phyloP scores from a whole-genome alignment of 2,329 filamentous ascomycete species.

The Monilinia fructicola region DNA sequence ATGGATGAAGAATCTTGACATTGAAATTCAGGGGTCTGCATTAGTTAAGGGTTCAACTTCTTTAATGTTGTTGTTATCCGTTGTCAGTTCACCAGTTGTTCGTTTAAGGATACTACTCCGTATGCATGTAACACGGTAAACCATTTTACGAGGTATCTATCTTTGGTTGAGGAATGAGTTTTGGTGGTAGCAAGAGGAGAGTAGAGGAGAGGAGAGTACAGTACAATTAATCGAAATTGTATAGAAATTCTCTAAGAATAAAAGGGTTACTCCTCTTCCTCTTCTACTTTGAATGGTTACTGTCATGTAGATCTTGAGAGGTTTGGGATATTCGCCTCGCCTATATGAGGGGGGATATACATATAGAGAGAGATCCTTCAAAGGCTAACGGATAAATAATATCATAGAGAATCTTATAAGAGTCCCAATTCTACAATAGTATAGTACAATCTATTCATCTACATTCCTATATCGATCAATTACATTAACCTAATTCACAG shows the following conservation, averaged over 20 bases:
- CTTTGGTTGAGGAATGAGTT: background rate
- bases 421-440: too few species aligned
- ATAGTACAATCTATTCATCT: too few species aligned
- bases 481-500: background rate
- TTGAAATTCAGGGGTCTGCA: conserved; percentile 7
- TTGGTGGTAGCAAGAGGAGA: background rate
- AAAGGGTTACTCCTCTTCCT: background rate
- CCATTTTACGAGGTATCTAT: background rate
- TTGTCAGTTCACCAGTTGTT: background rate
- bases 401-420: too few species aligned
- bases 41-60: background rate
- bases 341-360: too few species aligned
- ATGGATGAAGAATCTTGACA: background rate
- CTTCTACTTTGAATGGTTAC: too few species aligned
- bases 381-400: too few species aligned
- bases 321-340: too few species aligned
- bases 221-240: background rate
- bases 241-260: too few species aligned
- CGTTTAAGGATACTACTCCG: too few species aligned
- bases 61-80: background rate
- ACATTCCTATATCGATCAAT: background rate
- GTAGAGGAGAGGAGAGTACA: background rate
- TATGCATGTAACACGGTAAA: too few species aligned
- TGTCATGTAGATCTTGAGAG: too few species aligned
- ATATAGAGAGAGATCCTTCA: too few species aligned